These are phyloP conservation scores for Acarospora socialis DNA, from an alignment of 2,329 filamentous ascomycete species.

Conservation along the genomic window DNA sequence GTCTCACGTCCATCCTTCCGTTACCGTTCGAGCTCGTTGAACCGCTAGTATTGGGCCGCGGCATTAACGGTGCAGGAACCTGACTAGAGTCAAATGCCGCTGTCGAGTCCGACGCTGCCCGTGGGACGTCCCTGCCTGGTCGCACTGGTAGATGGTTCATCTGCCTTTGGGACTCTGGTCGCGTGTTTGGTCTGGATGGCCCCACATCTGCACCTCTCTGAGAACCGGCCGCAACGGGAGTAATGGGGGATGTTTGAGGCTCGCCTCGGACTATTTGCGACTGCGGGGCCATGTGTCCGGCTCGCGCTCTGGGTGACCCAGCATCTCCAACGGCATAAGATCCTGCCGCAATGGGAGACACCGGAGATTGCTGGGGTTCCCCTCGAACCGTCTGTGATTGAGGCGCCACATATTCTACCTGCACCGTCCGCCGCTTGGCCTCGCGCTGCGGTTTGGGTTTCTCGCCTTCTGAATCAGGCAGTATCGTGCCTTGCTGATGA, in stretches of 20 bases:
- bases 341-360: constrained; percentile 23
- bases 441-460: constrained; percentile 58
- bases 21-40: constrained; percentile 54
- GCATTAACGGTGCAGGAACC: constrained; percentile 28
- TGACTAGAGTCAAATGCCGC: constrained; percentile 34
- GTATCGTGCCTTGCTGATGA: constrained; percentile 62
- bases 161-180: constrained; percentile 10
- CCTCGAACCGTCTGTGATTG: constrained; percentile 72
- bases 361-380: constrained; percentile 23
- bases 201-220: constrained; percentile 23
- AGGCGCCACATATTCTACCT: constrained; percentile 94
- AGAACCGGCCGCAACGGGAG: no score
- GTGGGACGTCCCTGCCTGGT: constrained; percentile 36
- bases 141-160: constrained; percentile 26
- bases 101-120: constrained; percentile 44
- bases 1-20: constrained; percentile 33
- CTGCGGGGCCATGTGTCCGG: constrained; percentile 39
- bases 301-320: constrained; percentile 34
- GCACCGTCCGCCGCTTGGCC: constrained; percentile 83
- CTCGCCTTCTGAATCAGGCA: constrained; percentile 48
- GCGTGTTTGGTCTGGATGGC: constrained; percentile 18
- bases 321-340: constrained; percentile 19
- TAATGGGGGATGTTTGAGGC: no score
- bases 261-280: constrained; percentile 18
- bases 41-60: constrained; percentile 66